Base-by-base conservation (phyloP, 352 stramenopile species). In the Globisporangium spinosum region DNA sequence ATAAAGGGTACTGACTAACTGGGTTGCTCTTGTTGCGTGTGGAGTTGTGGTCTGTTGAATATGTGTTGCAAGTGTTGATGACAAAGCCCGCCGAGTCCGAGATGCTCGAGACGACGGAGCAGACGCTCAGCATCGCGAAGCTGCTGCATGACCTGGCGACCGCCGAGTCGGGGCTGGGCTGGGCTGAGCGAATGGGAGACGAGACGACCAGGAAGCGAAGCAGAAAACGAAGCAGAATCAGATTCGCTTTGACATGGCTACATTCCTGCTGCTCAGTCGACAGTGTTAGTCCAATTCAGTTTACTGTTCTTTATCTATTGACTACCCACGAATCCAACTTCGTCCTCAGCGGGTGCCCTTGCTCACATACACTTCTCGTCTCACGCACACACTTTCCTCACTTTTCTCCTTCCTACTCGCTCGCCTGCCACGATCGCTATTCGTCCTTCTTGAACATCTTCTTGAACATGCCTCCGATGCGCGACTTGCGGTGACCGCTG, bases 401-500 rank as follows among this genome's bases (percentile, higher is more conserved):
- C 10, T 12, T 23, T 23, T 10, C 23, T 22, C 13, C 5, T 22
- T 58, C 13, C 34, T 35, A n/a, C 29, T 32, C 4, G 27, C 51
- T 32, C 4, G 29, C 29, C 12, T 35, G 12, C 13, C 25, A 8
- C 45, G 7, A 20, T 60, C 25, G 5, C 55, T 61, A 22, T 69
- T 87, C 80, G 34, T 93, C 83, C 71, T 93, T 93, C 79, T 93
- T 94, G 80, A 94, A 94, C 84, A 94, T 94, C 68, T 94, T 94
- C 76, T 94, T 94, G 75, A 94, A 91, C 82, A 93, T 91, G 71
- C 87, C 84, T 57, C 87, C 85, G 49, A 94, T 89, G 9, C 84
- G 83, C 20, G 84, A 94, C 70, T 93, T 93, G 43, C 87, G 84
- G 43, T 86, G 80, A 8, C 62, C 65, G 7, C 70, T 70, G 32